phyloP scores from a whole-genome alignment of 192 early-diverging fungal species.

The Coemansia sp. region DNA sequence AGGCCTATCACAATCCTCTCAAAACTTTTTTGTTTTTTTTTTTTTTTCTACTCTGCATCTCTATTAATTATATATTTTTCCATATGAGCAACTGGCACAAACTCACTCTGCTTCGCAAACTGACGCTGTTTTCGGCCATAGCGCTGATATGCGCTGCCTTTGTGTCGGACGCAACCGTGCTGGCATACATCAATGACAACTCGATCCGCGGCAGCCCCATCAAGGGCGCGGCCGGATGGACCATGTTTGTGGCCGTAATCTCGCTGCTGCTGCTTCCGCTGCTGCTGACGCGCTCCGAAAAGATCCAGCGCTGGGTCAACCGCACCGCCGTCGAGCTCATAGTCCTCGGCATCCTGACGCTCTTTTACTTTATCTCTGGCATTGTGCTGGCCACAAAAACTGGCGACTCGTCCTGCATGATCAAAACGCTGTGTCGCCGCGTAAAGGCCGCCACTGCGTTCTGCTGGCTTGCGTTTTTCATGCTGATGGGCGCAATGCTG shows the following conservation, averaged over 20 bases:
- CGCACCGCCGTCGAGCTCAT: constrained; percentile 30
- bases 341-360: constrained; percentile 13
- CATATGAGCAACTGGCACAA: constrained; percentile 23
- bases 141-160: constrained; percentile 10
- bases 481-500: constrained; percentile 5
- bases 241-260: constrained; percentile 25
- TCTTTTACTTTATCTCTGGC: constrained; percentile 25
- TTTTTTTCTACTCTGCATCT: background rate
- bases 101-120: constrained; percentile 5
- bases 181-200: constrained; percentile 17
- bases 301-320: constrained; percentile 30
- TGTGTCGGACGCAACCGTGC: constrained; percentile 13
- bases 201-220: background rate
- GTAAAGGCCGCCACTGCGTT: constrained; percentile 22
- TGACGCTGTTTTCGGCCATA: constrained; percentile 3
- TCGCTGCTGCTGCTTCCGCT: constrained; percentile 16
- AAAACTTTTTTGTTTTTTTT: background rate
- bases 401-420: constrained; percentile 11
- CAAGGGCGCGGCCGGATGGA: constrained; percentile 21
- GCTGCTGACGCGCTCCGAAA: constrained; percentile 14
- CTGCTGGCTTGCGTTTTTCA: constrained; percentile 26
- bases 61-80: background rate
- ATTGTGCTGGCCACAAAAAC: constrained; percentile 28
- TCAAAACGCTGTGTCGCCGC: constrained; percentile 14
- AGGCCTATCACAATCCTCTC: background rate